phyloP scores from a whole-genome alignment of 1,139 yeast species.

The Candida labiduridarum region DNA sequence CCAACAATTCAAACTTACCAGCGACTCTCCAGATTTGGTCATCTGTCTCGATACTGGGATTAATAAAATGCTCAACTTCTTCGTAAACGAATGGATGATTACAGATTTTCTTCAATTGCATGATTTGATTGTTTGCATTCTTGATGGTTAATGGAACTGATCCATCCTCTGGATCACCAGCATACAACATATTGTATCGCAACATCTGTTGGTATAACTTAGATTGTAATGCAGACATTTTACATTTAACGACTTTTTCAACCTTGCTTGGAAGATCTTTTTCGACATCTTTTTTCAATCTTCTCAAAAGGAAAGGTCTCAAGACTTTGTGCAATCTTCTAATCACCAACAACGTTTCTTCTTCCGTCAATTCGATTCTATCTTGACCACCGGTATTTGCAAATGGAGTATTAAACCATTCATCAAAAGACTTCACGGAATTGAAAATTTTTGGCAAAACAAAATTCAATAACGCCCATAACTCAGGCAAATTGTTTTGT shows the following conservation, averaged over 20 bases:
- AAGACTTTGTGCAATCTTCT: slow-evolving; percentile 95
- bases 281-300: slow-evolving; percentile 96
- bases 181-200: slow-evolving; percentile 65
- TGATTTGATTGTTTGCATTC: slow-evolving; percentile 86
- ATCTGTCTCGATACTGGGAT: slow-evolving; percentile 72
- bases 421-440: slow-evolving; percentile 84
- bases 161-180: slow-evolving; percentile 53
- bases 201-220: slow-evolving; percentile 80
- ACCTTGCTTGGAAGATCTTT: slow-evolving; percentile 95
- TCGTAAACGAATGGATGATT: slow-evolving; percentile 97
- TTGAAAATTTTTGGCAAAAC: slow-evolving; percentile 81
- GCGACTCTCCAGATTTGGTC: slow-evolving; percentile 74
- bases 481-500: slow-evolving; percentile 81
- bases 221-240: slow-evolving; percentile 84
- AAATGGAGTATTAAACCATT: slow-evolving; percentile 86
- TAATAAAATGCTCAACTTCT: slow-evolving; percentile 85
- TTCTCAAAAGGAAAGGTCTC: slow-evolving; percentile 90
- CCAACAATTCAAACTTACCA: slow-evolving; percentile 80
- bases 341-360: slow-evolving; percentile 90
- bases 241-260: slow-evolving; percentile 93
- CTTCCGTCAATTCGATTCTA: slow-evolving; percentile 79
- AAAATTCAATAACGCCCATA: slow-evolving; percentile 81
- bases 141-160: slow-evolving; percentile 61
- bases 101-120: slow-evolving; percentile 96
- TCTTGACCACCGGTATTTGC: slow-evolving; percentile 83